A percentile compares a stretch with the other conserved stretches of the same genome.
These are phyloP conservation scores for Pythium angustatum DNA, from an alignment of 352 stramenopile species.

Conservation along the genomic window DNA sequence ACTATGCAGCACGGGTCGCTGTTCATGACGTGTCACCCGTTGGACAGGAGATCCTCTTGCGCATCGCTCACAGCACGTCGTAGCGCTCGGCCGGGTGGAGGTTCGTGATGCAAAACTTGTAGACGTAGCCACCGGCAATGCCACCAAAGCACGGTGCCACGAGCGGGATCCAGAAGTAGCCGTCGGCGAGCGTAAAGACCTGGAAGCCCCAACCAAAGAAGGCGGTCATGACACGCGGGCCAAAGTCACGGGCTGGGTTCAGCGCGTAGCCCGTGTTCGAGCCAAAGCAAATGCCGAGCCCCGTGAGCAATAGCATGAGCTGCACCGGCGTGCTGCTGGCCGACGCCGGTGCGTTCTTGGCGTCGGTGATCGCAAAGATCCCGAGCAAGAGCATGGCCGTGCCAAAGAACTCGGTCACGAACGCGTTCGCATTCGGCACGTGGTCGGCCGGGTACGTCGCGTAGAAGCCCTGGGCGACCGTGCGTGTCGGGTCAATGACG, in stretches of 20 bases:
- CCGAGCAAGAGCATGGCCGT: slow-evolving; percentile 54
- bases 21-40: no score
- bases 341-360: slow-evolving; percentile 53
- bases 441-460: slow-evolving; percentile 43
- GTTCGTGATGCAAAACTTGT: slow-evolving; percentile 51
- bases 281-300: slow-evolving; percentile 71
- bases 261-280: slow-evolving; percentile 74
- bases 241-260: slow-evolving; percentile 62
- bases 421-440: slow-evolving; percentile 48
- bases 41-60: no score
- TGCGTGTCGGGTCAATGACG: slow-evolving; percentile 45
- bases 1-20: no score
- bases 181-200: slow-evolving; percentile 44
- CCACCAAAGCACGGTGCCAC: slow-evolving; percentile 44
- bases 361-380: slow-evolving; percentile 56
- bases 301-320: slow-evolving; percentile 53
- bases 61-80: slow-evolving; percentile 1
- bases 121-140: slow-evolving; percentile 38
- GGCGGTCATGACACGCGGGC: slow-evolving; percentile 43
- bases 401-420: slow-evolving; percentile 62
- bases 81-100: slow-evolving; percentile 37
- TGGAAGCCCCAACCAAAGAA: slow-evolving; percentile 46
- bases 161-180: slow-evolving; percentile 68
- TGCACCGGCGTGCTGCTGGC: slow-evolving; percentile 41
- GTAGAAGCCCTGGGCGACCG: slow-evolving; percentile 48